Conservation (phyloP, 352 stramenopile species). For the Thalassiosira exigua region DNA sequence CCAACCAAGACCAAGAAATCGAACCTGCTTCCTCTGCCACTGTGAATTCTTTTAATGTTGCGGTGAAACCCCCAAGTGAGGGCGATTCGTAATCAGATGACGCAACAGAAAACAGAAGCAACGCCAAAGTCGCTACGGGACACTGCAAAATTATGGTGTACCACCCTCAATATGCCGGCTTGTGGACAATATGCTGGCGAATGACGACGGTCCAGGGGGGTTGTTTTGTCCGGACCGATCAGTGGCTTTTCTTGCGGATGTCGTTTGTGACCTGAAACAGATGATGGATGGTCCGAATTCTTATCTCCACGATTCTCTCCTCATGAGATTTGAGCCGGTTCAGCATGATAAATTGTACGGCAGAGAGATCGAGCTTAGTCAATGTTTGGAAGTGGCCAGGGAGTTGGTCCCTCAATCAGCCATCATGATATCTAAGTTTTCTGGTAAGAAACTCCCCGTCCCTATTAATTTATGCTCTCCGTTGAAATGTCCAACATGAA, state of each 20-base stretch:
- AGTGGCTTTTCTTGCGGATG: constrained; percentile 7
- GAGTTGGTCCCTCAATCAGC: not conserved
- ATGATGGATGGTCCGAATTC: constrained; percentile 24
- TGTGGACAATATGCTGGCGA: constrained; percentile 31
- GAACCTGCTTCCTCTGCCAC: no score
- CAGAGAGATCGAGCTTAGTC: constrained; percentile 12
- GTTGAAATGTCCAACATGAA: not conserved
- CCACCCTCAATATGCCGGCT: constrained; percentile 13
- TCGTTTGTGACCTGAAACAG: constrained; percentile 17
- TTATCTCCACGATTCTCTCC: constrained; percentile 21
- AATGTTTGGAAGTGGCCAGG: constrained; percentile 2
- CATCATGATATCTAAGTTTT: not conserved
- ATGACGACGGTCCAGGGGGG: not conserved
- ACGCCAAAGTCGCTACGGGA: not conserved
- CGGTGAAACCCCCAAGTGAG: not conserved
- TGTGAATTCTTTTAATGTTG: not conserved
- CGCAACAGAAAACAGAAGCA: no score
- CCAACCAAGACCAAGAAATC: not conserved
- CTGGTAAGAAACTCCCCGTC: not conserved
- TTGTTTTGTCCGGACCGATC: constrained; percentile 1
- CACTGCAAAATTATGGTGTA: not conserved
- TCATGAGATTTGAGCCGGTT: constrained; percentile 10
- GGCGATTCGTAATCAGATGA: no score
- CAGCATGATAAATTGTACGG: constrained; percentile 25
- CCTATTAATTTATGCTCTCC: not conserved